Percentiles rank a stretch among this genome's conserved stretches.
Conservation (phyloP, 2,329 filamentous ascomycete species). For the Dactylellina sp. region DNA sequence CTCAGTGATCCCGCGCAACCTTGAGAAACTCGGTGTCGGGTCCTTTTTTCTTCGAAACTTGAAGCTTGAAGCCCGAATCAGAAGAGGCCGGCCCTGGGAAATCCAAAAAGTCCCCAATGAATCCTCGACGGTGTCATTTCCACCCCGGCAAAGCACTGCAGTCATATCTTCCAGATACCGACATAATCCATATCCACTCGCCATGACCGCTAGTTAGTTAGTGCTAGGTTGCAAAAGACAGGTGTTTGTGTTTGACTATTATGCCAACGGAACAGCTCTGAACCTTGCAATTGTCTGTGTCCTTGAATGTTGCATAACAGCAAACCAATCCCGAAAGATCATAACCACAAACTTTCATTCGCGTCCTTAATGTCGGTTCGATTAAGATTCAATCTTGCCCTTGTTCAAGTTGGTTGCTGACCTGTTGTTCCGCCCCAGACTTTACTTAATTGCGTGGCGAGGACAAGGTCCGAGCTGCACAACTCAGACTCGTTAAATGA, state of each 20-base stretch:
- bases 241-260: conserved; percentile 54
- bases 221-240: conserved; percentile 51
- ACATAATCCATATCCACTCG: conserved; percentile 45
- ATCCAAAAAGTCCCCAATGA: conserved; percentile 48
- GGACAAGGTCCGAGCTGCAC: conserved; percentile 45
- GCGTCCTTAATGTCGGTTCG: conserved; percentile 24
- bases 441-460: background rate
- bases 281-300: conserved; percentile 39
- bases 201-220: background rate
- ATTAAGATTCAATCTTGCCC: conserved; percentile 31
- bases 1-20: conserved; percentile 24
- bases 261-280: conserved; percentile 23
- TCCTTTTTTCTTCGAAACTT: conserved; percentile 3
- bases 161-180: conserved; percentile 27
- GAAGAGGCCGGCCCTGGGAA: conserved; percentile 10
- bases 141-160: conserved; percentile 19
- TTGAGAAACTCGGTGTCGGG: conserved; percentile 8
- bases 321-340: conserved; percentile 46
- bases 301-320: conserved; percentile 35
- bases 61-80: background rate
- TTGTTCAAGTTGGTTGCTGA: conserved; percentile 28
- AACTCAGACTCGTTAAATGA: conserved; percentile 39
- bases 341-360: conserved; percentile 23
- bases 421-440: no score
- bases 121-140: conserved; percentile 34